These are phyloP conservation scores for Colletotrichum magnum DNA, from an alignment of 2,329 filamentous ascomycete species.

Conservation along the genomic window DNA sequence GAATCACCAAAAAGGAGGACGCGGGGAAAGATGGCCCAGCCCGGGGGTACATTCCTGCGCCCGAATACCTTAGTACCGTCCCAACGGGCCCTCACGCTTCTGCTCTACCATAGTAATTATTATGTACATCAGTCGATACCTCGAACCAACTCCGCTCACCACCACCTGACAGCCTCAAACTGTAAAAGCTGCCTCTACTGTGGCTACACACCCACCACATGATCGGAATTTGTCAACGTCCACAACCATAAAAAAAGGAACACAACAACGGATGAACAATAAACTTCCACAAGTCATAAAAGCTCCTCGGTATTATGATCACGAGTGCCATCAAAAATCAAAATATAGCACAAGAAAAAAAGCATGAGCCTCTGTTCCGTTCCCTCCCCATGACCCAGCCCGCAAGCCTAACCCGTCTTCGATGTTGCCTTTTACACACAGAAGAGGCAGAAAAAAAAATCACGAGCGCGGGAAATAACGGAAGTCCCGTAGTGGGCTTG, in stretches of 20 bases:
- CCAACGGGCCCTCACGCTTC: no score
- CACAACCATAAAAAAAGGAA: neutral
- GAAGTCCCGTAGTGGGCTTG: neutral
- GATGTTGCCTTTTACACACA: no score
- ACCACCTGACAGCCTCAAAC: slow-evolving; percentile 38
- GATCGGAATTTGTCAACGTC: slow-evolving; percentile 1
- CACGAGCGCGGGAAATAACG: no score
- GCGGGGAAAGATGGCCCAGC: no score
- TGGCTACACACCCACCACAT: slow-evolving; percentile 1
- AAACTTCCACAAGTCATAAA: neutral
- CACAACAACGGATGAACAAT: slow-evolving; percentile 11
- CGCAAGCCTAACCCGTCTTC: no score
- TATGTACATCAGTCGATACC: no score
- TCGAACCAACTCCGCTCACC: neutral
- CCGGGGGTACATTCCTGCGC: no score
- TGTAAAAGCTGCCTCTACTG: neutral
- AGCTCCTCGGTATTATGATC: slow-evolving; percentile 4
- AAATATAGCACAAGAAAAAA: neutral
- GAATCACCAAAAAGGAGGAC: neutral
- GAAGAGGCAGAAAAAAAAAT: no score
- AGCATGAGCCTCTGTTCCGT: neutral
- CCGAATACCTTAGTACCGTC: no score
- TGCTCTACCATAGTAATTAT: neutral
- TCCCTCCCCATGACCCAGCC: no score
- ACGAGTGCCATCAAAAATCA: neutral